Evolutionary conservation across 2,329 filamentous ascomycete genomes (phyloP).

Genomic region (Coleophoma eucalyptorum): DNA sequence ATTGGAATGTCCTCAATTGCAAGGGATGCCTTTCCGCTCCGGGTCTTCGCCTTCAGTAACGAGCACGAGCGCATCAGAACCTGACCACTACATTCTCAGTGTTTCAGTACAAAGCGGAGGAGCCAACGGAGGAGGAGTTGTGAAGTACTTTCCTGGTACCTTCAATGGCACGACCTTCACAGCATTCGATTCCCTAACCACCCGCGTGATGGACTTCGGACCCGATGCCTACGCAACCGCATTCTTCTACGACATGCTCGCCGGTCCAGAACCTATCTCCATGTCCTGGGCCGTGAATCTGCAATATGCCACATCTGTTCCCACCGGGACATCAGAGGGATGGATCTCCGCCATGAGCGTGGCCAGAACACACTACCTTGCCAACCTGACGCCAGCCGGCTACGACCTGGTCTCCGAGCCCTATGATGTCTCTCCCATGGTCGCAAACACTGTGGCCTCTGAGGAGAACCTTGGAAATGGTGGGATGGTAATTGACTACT

Average conservation of each 20-base stretch:
- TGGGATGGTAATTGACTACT: constrained; percentile 44
- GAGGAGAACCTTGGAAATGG: constrained; percentile 41
- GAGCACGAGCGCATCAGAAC: constrained; percentile 1
- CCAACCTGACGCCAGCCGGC: constrained; percentile 42
- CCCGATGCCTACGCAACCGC: constrained; percentile 52
- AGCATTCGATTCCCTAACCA: constrained; percentile 31
- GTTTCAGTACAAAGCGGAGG: constrained; percentile 52
- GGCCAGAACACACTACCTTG: constrained; percentile 45
- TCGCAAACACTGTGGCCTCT: constrained; percentile 37
- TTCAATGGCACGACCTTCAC: constrained; percentile 59
- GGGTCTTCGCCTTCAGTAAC: background rate
- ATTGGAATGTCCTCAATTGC: constrained; percentile 59
- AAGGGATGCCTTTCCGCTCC: constrained; percentile 38
- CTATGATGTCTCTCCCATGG: constrained; percentile 40
- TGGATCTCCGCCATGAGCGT: constrained; percentile 47
- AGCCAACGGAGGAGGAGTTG: constrained; percentile 47
- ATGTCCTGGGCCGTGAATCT: constrained; percentile 55
- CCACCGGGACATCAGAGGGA: constrained; percentile 40
- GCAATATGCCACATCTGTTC: constrained; percentile 49
- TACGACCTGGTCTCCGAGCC: constrained; percentile 46
- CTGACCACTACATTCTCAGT: constrained; percentile 34
- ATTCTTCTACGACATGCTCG: constrained; percentile 42
- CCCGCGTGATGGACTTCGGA: constrained; percentile 37
- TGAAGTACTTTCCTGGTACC: constrained; percentile 48
- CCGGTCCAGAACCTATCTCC: constrained; percentile 1